Evolutionary conservation across 306 rosid species (phyloP), one percentile per base, ranked within the genome.

Genomic region (Vigna unguiculata): DNA sequence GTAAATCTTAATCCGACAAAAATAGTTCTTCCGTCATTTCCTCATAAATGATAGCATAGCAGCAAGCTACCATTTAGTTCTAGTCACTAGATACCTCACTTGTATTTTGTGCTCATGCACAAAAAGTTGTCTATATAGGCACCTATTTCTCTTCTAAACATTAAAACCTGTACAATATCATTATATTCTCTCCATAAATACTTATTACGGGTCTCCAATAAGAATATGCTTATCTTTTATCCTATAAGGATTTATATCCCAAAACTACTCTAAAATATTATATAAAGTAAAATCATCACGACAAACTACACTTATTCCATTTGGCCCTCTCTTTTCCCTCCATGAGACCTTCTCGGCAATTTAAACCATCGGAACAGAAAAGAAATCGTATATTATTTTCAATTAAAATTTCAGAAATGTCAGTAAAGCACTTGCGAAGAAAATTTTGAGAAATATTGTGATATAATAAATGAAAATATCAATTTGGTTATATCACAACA

Each of bases 1-100:
- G 72, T 28, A 81, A 58, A 22, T 75, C 46, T 61, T 68, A 67
- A 47, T 55, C 74, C 34, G 41, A 75, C 15, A 51, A 68, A 69
- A 38, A 20, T 25, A 48, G 19, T 4, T 51, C 46, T 48, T 59
- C 24, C 30, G 61, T 43, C 43, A 41, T 69, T 51, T 75, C 24
- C 21, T 68, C 54, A 60, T 12, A 75, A 80, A 68, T 5, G 36
- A 41, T 4, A 81, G 34, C 75, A 69, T 41, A 41, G 46, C 73
- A 51, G 21, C 30, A 81, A 67, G 59, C 34, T 30, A 53, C 25
- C 47, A 49, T 51, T 25, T 38, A 49, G 48, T n/a, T 75, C 71
- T 17, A 51, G 57, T 19, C 12, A 7, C 24, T 24, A 66, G 36
- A 41, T 77, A 60, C 62, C 11, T 38, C 36, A 0, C 20, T 38